These are phyloP conservation scores for Colletotrichum melonis DNA, from an alignment of 2,329 filamentous ascomycete species.

Conservation along the genomic window DNA sequence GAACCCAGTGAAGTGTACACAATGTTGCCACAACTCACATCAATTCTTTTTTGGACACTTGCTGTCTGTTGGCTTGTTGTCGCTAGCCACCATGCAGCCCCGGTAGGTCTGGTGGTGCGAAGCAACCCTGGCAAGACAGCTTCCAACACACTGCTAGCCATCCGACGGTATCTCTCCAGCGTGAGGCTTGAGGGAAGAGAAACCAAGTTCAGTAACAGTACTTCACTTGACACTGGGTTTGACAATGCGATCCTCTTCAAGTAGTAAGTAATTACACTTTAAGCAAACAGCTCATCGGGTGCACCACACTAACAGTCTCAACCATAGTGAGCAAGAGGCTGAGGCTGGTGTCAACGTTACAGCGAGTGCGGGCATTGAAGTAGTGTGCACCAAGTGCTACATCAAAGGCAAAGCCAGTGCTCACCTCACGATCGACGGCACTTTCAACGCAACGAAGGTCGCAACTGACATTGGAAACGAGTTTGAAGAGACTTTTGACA, in stretches of 20 bases:
- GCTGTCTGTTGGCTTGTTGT: neutral
- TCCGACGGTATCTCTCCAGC: constrained; percentile 16
- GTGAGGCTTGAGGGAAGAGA: constrained; percentile 9
- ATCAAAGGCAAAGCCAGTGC: constrained; percentile 58
- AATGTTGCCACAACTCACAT: neutral
- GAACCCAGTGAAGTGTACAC: too few relatives aligned
- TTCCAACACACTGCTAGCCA: constrained; percentile 11
- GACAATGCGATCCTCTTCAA: constrained; percentile 50
- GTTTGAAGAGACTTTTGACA: constrained; percentile 46
- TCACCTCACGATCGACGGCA: constrained; percentile 52
- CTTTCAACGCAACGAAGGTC: constrained; percentile 52
- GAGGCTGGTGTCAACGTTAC: constrained; percentile 36
- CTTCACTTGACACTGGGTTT: constrained; percentile 52
- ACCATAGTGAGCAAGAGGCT: constrained; percentile 21
- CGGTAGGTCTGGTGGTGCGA: constrained; percentile 15
- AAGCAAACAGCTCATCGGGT: too few relatives aligned
- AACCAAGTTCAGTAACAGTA: constrained; percentile 40
- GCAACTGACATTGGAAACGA: constrained; percentile 47
- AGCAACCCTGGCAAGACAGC: constrained; percentile 10
- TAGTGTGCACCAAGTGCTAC: constrained; percentile 62
- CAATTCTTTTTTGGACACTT: neutral
- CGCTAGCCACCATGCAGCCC: neutral
- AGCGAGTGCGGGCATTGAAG: constrained; percentile 46
- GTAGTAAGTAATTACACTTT: constrained; percentile 38
- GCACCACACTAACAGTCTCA: neutral